Percentiles rank a stretch among this genome's conserved stretches.
Evolutionary conservation across 1,139 yeast species (phyloP).

Genomic region (Candida sojae): DNA sequence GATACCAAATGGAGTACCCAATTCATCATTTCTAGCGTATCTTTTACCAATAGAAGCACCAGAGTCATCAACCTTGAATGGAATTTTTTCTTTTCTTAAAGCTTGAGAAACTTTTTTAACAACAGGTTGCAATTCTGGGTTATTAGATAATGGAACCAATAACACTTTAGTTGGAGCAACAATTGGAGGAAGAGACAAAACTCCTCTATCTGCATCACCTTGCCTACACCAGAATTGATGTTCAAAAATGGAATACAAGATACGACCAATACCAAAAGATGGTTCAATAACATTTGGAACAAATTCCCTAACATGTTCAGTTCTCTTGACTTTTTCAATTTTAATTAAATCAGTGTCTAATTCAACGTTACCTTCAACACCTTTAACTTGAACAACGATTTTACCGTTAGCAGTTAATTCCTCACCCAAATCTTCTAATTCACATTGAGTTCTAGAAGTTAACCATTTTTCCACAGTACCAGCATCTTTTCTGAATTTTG

Average conservation of each 20-base stretch:
- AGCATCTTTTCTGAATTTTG: constrained; percentile 95
- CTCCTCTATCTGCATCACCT: constrained; percentile 88
- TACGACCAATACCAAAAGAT: constrained; percentile 98
- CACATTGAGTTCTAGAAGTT: constrained; percentile 75
- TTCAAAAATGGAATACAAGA: constrained; percentile 88
- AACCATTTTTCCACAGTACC: constrained; percentile 87
- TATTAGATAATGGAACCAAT: constrained; percentile 89
- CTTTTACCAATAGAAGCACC: constrained; percentile 98
- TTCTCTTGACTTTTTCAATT: constrained; percentile 76
- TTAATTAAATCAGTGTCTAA: constrained; percentile 69
- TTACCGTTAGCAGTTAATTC: constrained; percentile 67
- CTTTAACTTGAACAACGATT: constrained; percentile 63
- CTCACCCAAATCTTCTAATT: constrained; percentile 72
- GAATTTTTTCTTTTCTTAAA: constrained; percentile 80
- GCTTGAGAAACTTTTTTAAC: constrained; percentile 66
- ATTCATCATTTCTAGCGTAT: constrained; percentile 97
- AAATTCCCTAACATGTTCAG: constrained; percentile 91
- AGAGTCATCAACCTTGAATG: constrained; percentile 96
- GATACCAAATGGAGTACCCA: constrained; percentile 99
- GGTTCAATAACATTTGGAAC: constrained; percentile 99
- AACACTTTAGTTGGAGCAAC: constrained; percentile 98
- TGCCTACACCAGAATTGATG: constrained; percentile 96
- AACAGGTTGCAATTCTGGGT: constrained; percentile 77
- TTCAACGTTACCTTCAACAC: constrained; percentile 63
- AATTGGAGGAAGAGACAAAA: constrained; percentile 88